Evolutionary conservation across 2,329 filamentous ascomycete species (phyloP).

Genomic region (Aspergillus sp.): DNA sequence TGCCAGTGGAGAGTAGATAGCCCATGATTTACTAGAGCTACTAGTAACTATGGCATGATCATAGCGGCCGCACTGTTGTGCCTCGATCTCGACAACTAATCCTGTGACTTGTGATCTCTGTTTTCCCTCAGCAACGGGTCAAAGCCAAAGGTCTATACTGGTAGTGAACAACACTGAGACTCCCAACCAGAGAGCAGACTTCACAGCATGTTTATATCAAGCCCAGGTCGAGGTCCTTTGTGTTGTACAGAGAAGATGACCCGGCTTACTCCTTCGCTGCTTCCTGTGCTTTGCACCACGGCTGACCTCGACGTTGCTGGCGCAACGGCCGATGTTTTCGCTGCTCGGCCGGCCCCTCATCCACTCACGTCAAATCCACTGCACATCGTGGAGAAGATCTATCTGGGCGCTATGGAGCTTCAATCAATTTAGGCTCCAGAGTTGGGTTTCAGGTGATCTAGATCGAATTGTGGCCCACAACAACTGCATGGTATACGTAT

Average conservation of each 20-base stretch:
- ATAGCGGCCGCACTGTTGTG: too few species aligned
- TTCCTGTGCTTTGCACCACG: neutral
- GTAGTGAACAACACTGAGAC: neutral
- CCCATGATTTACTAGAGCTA: too few species aligned
- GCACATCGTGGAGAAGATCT: conserved; percentile 17
- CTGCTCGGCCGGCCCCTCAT: conserved; percentile 20
- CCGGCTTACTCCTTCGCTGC: neutral
- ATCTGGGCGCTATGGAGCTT: conserved; percentile 16
- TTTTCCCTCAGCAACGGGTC: too few species aligned
- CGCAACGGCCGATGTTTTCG: conserved; percentile 29
- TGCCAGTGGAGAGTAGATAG: too few species aligned
- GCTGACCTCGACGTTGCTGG: conserved; percentile 22
- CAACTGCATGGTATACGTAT: conserved; percentile 15
- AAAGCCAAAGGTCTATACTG: too few species aligned
- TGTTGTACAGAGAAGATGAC: neutral
- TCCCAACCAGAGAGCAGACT: neutral
- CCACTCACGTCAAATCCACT: conserved; percentile 15
- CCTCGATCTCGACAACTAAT: too few species aligned
- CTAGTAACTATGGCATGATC: too few species aligned
- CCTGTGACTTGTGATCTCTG: too few species aligned
- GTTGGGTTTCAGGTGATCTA: conserved; percentile 17
- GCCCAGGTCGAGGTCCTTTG: neutral
- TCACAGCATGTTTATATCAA: neutral
- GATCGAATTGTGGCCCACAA: conserved; percentile 12
- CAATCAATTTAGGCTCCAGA: conserved; percentile 15